phyloP scores from a whole-genome alignment of 2,329 filamentous ascomycete species.

The Alternaria triticimaculans region DNA sequence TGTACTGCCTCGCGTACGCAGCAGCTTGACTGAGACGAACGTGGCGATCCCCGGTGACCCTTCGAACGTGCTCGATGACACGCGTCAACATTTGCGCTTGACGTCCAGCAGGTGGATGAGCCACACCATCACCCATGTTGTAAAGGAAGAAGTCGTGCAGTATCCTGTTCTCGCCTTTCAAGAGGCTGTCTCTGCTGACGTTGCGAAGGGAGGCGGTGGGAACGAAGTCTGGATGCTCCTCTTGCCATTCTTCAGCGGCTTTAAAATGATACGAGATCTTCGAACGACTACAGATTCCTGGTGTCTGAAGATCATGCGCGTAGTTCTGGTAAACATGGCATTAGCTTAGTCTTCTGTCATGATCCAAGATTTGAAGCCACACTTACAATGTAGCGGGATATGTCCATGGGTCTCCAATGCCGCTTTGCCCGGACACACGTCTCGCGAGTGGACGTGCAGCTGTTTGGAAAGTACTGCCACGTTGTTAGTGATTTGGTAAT shows the following conservation, averaged over 20 bases:
- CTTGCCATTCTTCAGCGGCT: neutral
- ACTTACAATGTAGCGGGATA: constrained; percentile 3
- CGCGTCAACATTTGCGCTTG: constrained; percentile 6
- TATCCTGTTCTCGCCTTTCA: neutral
- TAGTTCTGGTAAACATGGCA: neutral
- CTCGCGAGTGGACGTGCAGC: constrained; percentile 4
- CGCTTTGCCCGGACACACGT: constrained; percentile 1
- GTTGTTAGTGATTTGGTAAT: neutral
- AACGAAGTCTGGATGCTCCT: neutral
- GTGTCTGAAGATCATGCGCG: neutral
- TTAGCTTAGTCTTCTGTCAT: neutral
- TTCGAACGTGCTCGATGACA: constrained; percentile 8
- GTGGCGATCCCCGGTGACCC: neutral
- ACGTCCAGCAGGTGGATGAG: neutral
- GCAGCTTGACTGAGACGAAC: constrained; percentile 9
- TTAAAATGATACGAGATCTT: constrained; percentile 4
- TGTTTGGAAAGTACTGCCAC: neutral
- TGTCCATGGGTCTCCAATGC: neutral
- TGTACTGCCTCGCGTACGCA: neutral
- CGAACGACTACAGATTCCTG: neutral
- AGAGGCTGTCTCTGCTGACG: constrained; percentile 1
- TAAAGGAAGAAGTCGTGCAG: constrained; percentile 11
- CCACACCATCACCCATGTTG: constrained; percentile 12
- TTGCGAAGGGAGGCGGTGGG: neutral
- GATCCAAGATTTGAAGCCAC: neutral